These are phyloP conservation scores for Wickerhamiella qilinensis DNA, from an alignment of 805 yeast genomes.

Conservation along the genomic window DNA sequence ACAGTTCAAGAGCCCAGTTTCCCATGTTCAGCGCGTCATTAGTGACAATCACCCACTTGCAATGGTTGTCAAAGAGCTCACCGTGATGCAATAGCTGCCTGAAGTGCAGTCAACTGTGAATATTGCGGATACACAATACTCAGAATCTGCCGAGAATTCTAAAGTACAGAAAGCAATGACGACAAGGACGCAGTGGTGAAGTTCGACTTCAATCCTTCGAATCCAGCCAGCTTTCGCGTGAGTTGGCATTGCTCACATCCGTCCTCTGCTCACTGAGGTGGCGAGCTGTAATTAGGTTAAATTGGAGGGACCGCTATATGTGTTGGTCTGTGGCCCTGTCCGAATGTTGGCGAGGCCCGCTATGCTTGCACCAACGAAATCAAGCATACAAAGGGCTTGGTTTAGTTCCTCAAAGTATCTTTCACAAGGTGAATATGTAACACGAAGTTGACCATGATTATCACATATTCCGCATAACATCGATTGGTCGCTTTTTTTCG, in stretches of 20 bases:
- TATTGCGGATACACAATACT: neutral
- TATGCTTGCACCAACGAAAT: constrained; percentile 5
- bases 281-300: constrained; percentile 1
- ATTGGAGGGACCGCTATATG: constrained; percentile 6
- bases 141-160: neutral
- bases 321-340: constrained; percentile 10
- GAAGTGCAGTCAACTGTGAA: constrained; percentile 1
- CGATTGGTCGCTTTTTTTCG: too few species aligned
- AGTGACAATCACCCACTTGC: constrained; percentile 33
- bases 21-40: constrained; percentile 46
- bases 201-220: neutral
- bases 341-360: constrained; percentile 8
- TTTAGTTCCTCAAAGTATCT: constrained; percentile 9
- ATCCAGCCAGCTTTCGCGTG: neutral
- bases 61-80: constrained; percentile 32
- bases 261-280: constrained; percentile 2
- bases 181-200: neutral
- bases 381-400: constrained; percentile 4
- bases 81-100: constrained; percentile 11
- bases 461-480: too few species aligned
- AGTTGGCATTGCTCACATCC: neutral
- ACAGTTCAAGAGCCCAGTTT: constrained; percentile 13
- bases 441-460: too few species aligned
- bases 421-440: constrained; percentile 7
- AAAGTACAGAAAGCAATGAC: neutral